A percentile compares a stretch with the other conserved stretches of the same genome.
phyloP scores from a whole-genome alignment of 1,284 basidiomycete genomes.

The Grifola frondosa region DNA sequence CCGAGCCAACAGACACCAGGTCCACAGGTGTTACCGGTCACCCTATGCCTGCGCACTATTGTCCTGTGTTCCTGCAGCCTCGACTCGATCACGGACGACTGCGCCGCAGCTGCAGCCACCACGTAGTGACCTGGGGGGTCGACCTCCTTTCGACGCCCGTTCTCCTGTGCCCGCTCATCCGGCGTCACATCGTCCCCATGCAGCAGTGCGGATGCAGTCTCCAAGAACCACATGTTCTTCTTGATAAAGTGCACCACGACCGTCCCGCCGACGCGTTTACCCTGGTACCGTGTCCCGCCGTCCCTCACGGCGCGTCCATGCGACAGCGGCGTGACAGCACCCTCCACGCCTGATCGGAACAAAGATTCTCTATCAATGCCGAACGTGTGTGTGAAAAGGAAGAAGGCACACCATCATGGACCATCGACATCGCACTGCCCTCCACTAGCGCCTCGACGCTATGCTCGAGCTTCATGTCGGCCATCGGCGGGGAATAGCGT shows the following conservation, averaged over 20 bases:
- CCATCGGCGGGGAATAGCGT: constrained; percentile 73
- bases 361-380: background rate
- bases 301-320: constrained; percentile 73
- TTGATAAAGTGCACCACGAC: constrained; percentile 97
- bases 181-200: constrained; percentile 67
- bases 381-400: background rate
- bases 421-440: constrained; percentile 77
- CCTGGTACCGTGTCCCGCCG: constrained; percentile 64
- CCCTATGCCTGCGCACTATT: too few species aligned
- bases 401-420: constrained; percentile 64
- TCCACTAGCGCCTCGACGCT: constrained; percentile 93
- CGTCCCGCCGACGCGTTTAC: constrained; percentile 83
- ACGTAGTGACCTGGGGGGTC: too few species aligned
- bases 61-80: too few species aligned
- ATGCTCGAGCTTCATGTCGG: constrained; percentile 67
- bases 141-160: background rate
- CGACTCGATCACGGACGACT: too few species aligned
- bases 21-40: too few species aligned
- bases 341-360: constrained; percentile 45
- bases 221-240: constrained; percentile 94
- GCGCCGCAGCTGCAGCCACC: too few species aligned
- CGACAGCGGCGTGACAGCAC: constrained; percentile 51
- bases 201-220: constrained; percentile 86
- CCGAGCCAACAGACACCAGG: too few species aligned
- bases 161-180: constrained; percentile 26